phyloP scores from a whole-genome alignment of 495 filamentous ascomycete species.

The Lasiosphaeris hirsuta region DNA sequence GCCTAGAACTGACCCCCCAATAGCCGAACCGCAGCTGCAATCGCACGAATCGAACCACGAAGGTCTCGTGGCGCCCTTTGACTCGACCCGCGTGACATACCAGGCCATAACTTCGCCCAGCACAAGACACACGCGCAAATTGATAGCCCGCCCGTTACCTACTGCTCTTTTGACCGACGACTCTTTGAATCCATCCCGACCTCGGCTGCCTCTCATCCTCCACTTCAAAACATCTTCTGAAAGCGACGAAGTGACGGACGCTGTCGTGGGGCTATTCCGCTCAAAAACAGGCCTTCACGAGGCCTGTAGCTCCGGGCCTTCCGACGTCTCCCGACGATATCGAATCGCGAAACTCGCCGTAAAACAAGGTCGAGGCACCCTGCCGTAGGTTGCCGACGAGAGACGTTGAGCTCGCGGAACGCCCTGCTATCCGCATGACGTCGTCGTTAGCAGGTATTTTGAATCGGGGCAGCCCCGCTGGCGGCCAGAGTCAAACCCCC shows the following conservation, averaged over 20 bases:
- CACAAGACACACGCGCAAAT: not conserved
- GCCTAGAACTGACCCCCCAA: not conserved
- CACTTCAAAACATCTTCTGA: no score
- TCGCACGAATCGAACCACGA: conserved; percentile 17
- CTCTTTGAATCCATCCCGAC: not conserved
- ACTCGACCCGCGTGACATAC: conserved; percentile 27
- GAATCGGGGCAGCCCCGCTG: conserved; percentile 28
- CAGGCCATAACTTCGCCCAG: not conserved
- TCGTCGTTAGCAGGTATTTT: conserved; percentile 31
- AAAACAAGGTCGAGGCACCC: not conserved
- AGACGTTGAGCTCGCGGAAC: conserved; percentile 8
- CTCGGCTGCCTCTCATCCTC: no score
- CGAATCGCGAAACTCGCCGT: not conserved
- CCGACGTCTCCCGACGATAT: not conserved
- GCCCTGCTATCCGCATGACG: conserved; percentile 31
- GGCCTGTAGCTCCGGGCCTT: not conserved
- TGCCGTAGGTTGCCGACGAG: conserved; percentile 7
- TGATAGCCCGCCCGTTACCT: not conserved
- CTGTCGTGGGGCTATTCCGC: no score
- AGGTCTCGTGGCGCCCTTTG: conserved; percentile 30
- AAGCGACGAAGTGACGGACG: no score
- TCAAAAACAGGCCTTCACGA: no score
- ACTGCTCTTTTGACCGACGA: not conserved
- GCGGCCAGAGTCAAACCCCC: conserved; percentile 18
- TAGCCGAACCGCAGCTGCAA: conserved; percentile 9